phyloP scores from a whole-genome alignment of 2,329 filamentous ascomycete genomes.

The Colletotrichum lentis region DNA sequence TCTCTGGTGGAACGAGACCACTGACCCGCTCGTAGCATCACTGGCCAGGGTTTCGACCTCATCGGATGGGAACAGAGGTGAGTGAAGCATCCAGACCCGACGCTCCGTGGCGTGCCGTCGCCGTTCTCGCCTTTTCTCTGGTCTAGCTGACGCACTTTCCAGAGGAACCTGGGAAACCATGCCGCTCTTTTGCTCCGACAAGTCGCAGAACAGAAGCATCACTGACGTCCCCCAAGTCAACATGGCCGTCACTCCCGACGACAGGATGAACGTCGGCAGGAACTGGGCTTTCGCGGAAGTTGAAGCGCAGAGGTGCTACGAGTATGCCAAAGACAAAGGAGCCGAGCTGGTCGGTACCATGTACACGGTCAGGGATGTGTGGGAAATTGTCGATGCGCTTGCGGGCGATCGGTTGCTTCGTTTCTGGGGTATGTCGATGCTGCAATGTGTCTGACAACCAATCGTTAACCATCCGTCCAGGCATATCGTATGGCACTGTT shows the following conservation, averaged over 20 bases:
- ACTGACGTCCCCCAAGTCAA: not conserved
- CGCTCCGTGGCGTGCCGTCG: not conserved
- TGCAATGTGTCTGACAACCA: not conserved
- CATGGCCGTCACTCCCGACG: slow-evolving; percentile 16
- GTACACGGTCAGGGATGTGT: slow-evolving; percentile 51
- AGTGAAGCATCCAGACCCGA: not conserved
- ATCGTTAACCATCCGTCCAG: slow-evolving; percentile 37
- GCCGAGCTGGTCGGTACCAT: slow-evolving; percentile 45
- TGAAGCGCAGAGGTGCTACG: slow-evolving; percentile 41
- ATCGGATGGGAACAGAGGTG: slow-evolving; percentile 41
- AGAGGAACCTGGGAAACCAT: slow-evolving; percentile 41
- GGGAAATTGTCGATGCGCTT: slow-evolving; percentile 50
- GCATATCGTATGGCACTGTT: slow-evolving; percentile 53
- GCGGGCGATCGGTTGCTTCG: slow-evolving; percentile 49
- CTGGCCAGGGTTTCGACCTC: slow-evolving; percentile 40
- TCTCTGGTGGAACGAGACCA: not conserved
- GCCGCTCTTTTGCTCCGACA: slow-evolving; percentile 40
- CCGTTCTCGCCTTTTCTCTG: too few species aligned
- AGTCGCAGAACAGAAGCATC: not conserved
- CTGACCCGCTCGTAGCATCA: slow-evolving; percentile 11
- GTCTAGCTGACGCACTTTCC: not conserved
- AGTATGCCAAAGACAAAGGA: slow-evolving; percentile 38
- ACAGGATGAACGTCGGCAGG: slow-evolving; percentile 30
- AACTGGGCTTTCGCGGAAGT: slow-evolving; percentile 39
- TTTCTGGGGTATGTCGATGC: slow-evolving; percentile 46